A percentile compares a stretch with the other conserved stretches of the same genome.
Conservation (phyloP, 2,329 filamentous ascomycete species). For the Mycogone perniciosa region DNA sequence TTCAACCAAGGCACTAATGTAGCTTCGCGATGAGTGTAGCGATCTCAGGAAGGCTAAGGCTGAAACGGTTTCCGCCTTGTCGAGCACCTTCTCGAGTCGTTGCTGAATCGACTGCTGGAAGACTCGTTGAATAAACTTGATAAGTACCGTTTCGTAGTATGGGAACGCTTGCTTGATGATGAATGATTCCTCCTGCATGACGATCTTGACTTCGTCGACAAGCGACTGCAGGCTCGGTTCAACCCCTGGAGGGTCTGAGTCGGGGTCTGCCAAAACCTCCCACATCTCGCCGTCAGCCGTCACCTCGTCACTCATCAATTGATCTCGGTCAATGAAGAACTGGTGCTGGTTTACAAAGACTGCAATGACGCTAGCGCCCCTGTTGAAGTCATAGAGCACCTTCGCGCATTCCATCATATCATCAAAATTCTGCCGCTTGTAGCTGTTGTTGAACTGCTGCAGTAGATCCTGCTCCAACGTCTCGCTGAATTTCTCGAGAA, state of each 20-base stretch:
- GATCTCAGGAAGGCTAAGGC: slow-evolving; percentile 87
- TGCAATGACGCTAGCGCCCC: slow-evolving; percentile 89
- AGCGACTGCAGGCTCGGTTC: slow-evolving; percentile 89
- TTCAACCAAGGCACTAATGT: slow-evolving; percentile 81
- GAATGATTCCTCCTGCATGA: slow-evolving; percentile 93
- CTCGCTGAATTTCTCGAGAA: slow-evolving; percentile 95
- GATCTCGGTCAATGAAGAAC: slow-evolving; percentile 96
- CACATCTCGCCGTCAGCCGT: slow-evolving; percentile 69
- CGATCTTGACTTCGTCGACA: slow-evolving; percentile 87
- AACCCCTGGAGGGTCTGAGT: slow-evolving; percentile 83
- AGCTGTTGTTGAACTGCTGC: slow-evolving; percentile 96
- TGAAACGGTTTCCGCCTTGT: slow-evolving; percentile 88
- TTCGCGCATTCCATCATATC: slow-evolving; percentile 97
- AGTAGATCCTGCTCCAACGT: slow-evolving; percentile 91
- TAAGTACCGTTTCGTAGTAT: slow-evolving; percentile 88
- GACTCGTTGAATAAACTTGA: slow-evolving; percentile 87
- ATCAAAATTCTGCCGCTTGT: slow-evolving; percentile 89
- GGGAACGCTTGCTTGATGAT: slow-evolving; percentile 97
- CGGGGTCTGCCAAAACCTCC: slow-evolving; percentile 90
- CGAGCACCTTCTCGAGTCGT: slow-evolving; percentile 86
- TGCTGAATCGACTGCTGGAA: slow-evolving; percentile 99
- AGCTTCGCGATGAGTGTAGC: slow-evolving; percentile 82
- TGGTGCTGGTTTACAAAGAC: slow-evolving; percentile 98
- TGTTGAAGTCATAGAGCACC: slow-evolving; percentile 92
- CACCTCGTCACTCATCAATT: slow-evolving; percentile 83